Percentiles rank a stretch among this genome's conserved stretches.
Evolutionary conservation across 2,329 filamentous ascomycete genomes (phyloP).

Genomic region (Aspergillus tubingensis): DNA sequence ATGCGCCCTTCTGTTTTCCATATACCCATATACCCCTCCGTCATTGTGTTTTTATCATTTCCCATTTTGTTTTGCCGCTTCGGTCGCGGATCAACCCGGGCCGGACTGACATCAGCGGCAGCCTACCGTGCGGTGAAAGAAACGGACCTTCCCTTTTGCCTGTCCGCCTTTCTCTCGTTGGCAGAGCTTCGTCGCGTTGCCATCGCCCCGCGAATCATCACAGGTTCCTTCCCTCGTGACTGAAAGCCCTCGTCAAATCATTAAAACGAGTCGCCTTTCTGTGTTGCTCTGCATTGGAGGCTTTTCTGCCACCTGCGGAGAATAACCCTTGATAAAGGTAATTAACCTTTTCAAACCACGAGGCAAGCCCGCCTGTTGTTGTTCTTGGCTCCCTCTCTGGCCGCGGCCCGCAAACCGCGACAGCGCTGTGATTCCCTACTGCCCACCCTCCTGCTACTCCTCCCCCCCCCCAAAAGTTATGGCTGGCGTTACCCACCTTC

Average conservation of each 20-base stretch:
- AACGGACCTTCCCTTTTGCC: conserved; percentile 11
- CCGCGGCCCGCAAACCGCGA: conserved; percentile 23
- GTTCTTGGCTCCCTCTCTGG: conserved; percentile 11
- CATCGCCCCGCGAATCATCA: conserved; percentile 24
- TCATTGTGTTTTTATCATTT: too few relatives aligned
- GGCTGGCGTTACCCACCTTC: conserved; percentile 6
- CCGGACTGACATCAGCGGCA: conserved; percentile 32
- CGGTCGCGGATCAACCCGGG: conserved; percentile 24
- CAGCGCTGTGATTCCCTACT: conserved; percentile 8
- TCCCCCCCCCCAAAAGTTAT: not conserved
- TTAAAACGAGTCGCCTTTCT: conserved; percentile 14
- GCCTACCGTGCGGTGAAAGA: conserved; percentile 21
- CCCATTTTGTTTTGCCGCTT: not conserved
- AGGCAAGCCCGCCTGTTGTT: conserved; percentile 18
- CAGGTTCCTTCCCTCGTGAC: conserved; percentile 20
- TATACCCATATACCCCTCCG: not conserved
- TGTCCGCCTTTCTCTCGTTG: conserved; percentile 25
- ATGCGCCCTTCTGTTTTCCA: too few relatives aligned
- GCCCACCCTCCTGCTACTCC: not conserved
- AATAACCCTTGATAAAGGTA: conserved; percentile 16
- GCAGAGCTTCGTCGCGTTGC: conserved; percentile 17
- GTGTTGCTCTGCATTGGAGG: conserved; percentile 7
- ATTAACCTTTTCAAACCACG: conserved; percentile 12
- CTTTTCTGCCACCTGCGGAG: conserved; percentile 8
- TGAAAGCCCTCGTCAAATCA: conserved; percentile 17